These are phyloP conservation scores for Umbelopsis isabellina DNA, from an alignment of 192 early-diverging fungal species.

Conservation along the genomic window DNA sequence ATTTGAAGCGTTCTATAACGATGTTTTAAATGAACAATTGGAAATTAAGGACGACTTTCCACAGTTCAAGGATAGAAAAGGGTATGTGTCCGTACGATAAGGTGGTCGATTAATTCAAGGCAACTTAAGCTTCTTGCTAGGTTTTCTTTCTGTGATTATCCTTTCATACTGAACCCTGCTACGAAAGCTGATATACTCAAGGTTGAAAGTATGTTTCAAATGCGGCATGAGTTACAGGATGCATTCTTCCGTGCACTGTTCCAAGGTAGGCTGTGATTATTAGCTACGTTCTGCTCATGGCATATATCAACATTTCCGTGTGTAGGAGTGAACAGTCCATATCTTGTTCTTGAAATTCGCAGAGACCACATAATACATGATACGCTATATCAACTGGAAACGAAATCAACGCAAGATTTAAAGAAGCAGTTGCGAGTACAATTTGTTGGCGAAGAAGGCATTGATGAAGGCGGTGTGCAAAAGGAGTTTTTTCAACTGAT, in stretches of 20 bases:
- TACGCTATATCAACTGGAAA: conserved; percentile 67
- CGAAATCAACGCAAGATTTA: conserved; percentile 82
- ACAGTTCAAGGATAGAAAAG: conserved; percentile 65
- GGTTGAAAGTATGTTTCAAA: conserved; percentile 70
- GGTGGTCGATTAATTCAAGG: not conserved
- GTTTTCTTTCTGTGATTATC: conserved; percentile 77
- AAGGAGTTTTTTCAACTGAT: conserved; percentile 95
- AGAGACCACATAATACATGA: conserved; percentile 74
- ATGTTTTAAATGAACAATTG: conserved; percentile 66
- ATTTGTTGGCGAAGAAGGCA: conserved; percentile 92
- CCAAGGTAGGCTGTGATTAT: conserved; percentile 32
- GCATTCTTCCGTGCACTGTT: conserved; percentile 81
- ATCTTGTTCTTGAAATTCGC: conserved; percentile 71
- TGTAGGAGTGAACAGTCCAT: conserved; percentile 67
- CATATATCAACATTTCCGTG: not conserved
- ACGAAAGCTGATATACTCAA: conserved; percentile 78
- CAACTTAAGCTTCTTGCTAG: conserved; percentile 16
- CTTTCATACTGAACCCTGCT: conserved; percentile 70
- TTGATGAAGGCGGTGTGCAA: conserved; percentile 92
- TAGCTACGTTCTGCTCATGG: too few species aligned
- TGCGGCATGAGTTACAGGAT: conserved; percentile 73
- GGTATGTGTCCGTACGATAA: conserved; percentile 24
- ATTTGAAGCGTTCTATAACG: conserved; percentile 73
- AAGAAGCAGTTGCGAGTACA: conserved; percentile 89
- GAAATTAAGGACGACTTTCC: conserved; percentile 81